A percentile compares a stretch with the other conserved stretches of the same genome.
Conservation (phyloP, 2,329 filamentous ascomycete species). For the Aspergillus pseudoterreus region DNA sequence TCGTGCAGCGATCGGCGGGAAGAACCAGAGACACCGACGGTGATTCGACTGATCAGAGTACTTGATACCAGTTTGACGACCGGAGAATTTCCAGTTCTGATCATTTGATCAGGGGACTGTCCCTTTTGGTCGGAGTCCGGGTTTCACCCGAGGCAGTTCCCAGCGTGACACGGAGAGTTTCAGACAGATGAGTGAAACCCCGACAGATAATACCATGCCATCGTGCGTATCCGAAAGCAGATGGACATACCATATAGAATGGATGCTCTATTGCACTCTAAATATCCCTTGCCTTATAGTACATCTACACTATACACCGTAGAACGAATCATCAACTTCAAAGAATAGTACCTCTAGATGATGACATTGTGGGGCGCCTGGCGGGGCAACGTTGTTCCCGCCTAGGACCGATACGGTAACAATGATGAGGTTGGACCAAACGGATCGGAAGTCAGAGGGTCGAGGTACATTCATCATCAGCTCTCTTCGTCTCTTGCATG, state of each 20-base stretch:
- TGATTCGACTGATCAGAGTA: neutral
- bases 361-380: neutral
- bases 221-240: too few species aligned
- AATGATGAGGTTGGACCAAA: neutral
- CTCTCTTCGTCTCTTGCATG: neutral
- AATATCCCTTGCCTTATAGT: too few species aligned
- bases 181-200: too few species aligned
- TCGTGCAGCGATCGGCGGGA: neutral
- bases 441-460: neutral
- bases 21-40: neutral
- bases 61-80: too few species aligned
- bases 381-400: constrained; percentile 2
- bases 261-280: neutral
- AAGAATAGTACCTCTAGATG: neutral
- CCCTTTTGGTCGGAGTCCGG: too few species aligned
- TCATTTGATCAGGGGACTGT: neutral
- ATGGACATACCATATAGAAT: too few species aligned
- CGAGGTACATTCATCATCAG: neutral
- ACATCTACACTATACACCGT: too few species aligned
- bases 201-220: too few species aligned
- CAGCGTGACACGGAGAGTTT: too few species aligned
- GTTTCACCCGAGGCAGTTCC: too few species aligned
- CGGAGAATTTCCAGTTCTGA: neutral
- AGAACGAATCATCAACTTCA: too few species aligned
- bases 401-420: neutral